Evolutionary conservation across 2,329 filamentous ascomycete species (phyloP).

Genomic region (Ilyonectria sp.): DNA sequence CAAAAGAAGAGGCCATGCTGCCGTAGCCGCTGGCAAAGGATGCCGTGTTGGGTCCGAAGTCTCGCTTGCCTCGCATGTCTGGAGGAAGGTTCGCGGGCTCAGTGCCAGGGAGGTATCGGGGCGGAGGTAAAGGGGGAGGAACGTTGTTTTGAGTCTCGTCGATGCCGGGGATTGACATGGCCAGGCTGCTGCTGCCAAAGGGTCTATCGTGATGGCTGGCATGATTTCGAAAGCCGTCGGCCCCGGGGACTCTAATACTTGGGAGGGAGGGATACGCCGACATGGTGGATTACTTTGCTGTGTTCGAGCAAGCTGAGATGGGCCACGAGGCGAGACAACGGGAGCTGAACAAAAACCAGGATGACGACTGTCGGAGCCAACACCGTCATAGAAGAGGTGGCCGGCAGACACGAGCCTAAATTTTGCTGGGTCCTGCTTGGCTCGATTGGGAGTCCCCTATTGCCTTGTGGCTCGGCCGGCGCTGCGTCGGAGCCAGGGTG

Average conservation of each 20-base stretch:
- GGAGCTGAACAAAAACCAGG: slow-evolving; percentile 46
- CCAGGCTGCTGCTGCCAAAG: slow-evolving; percentile 52
- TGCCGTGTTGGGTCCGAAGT: slow-evolving; percentile 46
- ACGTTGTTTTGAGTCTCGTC: slow-evolving; percentile 50
- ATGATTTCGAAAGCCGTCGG: slow-evolving; percentile 49
- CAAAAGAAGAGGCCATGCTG: slow-evolving; percentile 55
- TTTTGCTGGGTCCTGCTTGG: slow-evolving; percentile 28
- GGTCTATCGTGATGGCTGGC: slow-evolving; percentile 49
- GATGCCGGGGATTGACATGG: slow-evolving; percentile 61
- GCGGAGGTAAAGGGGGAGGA: slow-evolving; percentile 65
- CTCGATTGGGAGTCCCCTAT: slow-evolving; percentile 29
- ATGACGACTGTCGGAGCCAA: slow-evolving; percentile 42
- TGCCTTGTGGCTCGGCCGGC: slow-evolving; percentile 32
- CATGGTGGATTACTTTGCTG: slow-evolving; percentile 48
- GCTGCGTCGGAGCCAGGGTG: slow-evolving; percentile 41
- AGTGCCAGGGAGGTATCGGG: slow-evolving; percentile 55
- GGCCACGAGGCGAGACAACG: slow-evolving; percentile 44
- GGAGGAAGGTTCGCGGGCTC: slow-evolving; percentile 51
- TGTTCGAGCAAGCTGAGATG: slow-evolving; percentile 44
- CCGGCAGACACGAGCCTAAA: slow-evolving; percentile 26
- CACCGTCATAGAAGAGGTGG: slow-evolving; percentile 45
- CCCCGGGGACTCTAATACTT: slow-evolving; percentile 54
- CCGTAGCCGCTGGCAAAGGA: slow-evolving; percentile 58
- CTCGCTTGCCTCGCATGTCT: slow-evolving; percentile 51
- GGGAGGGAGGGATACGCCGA: slow-evolving; percentile 56